These are phyloP conservation scores for Ceratocystis eucalypticola DNA, from an alignment of 2,329 filamentous ascomycete genomes.

Conservation along the genomic window DNA sequence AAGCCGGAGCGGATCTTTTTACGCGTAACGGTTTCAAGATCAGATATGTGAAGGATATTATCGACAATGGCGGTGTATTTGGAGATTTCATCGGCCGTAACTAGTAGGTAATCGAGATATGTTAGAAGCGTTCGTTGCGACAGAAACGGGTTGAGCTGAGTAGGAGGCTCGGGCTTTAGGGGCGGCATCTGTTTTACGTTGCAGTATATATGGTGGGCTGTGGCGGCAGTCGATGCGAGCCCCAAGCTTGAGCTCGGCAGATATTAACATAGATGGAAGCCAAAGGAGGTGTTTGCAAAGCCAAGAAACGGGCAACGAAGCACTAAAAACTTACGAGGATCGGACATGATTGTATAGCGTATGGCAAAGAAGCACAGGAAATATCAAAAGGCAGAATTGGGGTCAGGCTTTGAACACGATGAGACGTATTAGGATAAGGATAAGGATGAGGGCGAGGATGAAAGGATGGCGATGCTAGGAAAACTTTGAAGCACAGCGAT, in stretches of 20 bases:
- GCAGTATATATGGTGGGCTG: neutral
- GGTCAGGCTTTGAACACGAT: neutral
- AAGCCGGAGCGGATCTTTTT: constrained; percentile 48
- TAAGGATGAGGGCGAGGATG: neutral
- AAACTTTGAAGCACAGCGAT: neutral
- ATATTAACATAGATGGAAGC: neutral
- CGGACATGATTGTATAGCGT: constrained; percentile 13
- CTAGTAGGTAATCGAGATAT: constrained; percentile 25
- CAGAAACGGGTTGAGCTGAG: neutral
- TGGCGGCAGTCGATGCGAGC: neutral
- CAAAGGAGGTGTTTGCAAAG: neutral
- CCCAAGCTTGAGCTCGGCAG: neutral
- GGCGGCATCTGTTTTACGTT: neutral
- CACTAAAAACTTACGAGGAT: constrained; percentile 13
- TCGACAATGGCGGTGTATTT: constrained; percentile 48
- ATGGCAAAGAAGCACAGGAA: neutral
- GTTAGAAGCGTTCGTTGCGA: neutral
- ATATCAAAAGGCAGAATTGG: neutral
- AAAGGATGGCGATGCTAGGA: constrained; percentile 2
- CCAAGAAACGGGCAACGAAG: neutral
- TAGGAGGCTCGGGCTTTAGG: neutral
- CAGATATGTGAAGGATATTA: constrained; percentile 42
- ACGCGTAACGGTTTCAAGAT: constrained; percentile 49
- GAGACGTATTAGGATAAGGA: neutral
- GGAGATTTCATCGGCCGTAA: constrained; percentile 36